Evolutionary conservation across 345 rosid species (phyloP), one percentile per base, ranked within the genome.

Genomic region (Pistacia atlantica): DNA sequence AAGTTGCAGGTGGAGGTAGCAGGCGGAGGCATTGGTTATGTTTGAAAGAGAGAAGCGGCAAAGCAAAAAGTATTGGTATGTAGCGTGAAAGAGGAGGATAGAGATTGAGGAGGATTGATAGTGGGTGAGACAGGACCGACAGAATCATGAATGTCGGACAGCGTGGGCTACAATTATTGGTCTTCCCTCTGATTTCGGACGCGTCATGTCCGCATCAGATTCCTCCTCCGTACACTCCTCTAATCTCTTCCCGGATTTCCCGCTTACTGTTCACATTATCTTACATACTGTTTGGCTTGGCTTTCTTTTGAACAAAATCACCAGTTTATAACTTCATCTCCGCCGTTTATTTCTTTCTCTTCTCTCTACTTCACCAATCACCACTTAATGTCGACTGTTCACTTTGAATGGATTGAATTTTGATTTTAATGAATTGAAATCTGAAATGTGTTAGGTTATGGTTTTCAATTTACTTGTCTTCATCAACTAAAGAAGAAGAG

Each of bases 161-260:
- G 91, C 91, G 90, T 85, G 91, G 89, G 89, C 80, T 48, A 81
- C 86, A 85, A 90, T 88, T 72, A 86, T 85, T 85, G 87, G 80
- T 48, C 77, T 66, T 62, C 80, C 89, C 88, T 86, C 88, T 90
- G 90, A 88, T 88, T 83, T 76, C 85, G 90, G 92, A 82, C 80
- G 83, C 87, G 90, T 86, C 90, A 75, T 77, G 88, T 89, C 88
- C 80, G 85, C 86, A 85, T 82, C 89, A 85, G 91, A 90, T 87
- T 88, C 87, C 86, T 81, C 82, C 78, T 83, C 88, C 87, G 88
- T 86, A 84, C 86, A 11, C 48, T 51, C 37, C 71, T 75, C 73
- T 75, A 75, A 65, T 81, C 86, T 75, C 83, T 73, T 3, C n/a
- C 87, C 91, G 89, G 82, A 84, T 86, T 88, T 86, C 35, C 54